Conservation (phyloP, 164 flowering plant genomes). For the Vitis vinifera region ASM3070453v1 NC_081816.1:12013501-12014000, state of each 20-base stretch:
- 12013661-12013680: slow-evolving; percentile 81
- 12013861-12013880: slow-evolving; percentile 74
- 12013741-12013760: slow-evolving; percentile 65
- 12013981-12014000: too few relatives aligned
- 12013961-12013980: background rate
- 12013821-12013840: slow-evolving; percentile 45
- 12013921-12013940: background rate
- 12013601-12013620: slow-evolving; percentile 31
- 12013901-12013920: background rate
- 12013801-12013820: background rate
- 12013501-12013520: too few relatives aligned
- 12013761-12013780: background rate
- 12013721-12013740: slow-evolving; percentile 93
- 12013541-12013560: too few relatives aligned
- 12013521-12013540: too few relatives aligned
- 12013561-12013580: too few relatives aligned
- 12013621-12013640: slow-evolving; percentile 97
- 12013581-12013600: too few relatives aligned
- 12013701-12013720: slow-evolving; percentile 78
- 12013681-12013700: slow-evolving; percentile 68
- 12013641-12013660: slow-evolving; percentile 91
- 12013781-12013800: background rate
- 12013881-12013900: slow-evolving; percentile 83
- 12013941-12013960: background rate
- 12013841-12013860: slow-evolving; percentile 90